Evolutionary conservation across 108 stramenopile species (phyloP), one percentile per base, ranked within the genome.

Genomic region (Skeletonema marinoi): DNA sequence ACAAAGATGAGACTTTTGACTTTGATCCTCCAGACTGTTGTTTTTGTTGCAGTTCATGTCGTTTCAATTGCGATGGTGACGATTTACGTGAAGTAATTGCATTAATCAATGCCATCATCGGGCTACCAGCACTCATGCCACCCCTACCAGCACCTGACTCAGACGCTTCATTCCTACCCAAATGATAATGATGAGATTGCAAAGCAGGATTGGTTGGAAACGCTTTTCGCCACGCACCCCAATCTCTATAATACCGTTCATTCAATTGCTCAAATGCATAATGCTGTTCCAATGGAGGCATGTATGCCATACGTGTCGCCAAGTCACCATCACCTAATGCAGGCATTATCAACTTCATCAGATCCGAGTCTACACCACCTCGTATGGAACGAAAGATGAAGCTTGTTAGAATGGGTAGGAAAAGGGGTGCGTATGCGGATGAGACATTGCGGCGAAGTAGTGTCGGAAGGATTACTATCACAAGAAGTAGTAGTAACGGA

Each of bases 241-340:
- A 84, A 75, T 92, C 91, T 65, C 86, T 87, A 31, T 76, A 60
- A 66, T 90, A 90, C 50, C 86, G 75, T 68, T 90, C 89, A 70
- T 90, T 92, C 50, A 92, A 58, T 17, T 82, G 73, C 76, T 95
- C 93, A 72, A 95, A 95, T 25, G 90, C 51, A 56, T 81, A 95
- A 74, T 95, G 93, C 66, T 95, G 93, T 17, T 85, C 68, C 25
- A 90, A 32, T 1, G 89, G 86, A 4, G 93, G 93, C 25, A 92
- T 30, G 65, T 86, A 90, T 19, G 87, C 89, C 75, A 60, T 70
- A 13, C 68, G 56, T 17, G 66, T 51, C 10, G 61, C 71, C 46
- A 54, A 25, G 50, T 30, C 71, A 8, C 35, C 48, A 78, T 31
- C 7, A 50, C 46, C 30, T 32, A 38, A 32, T 44, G 60, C n/a